These are phyloP conservation scores for Vanrija pseudolonga DNA, from an alignment of 1,284 basidiomycete species.

Conservation along the genomic window DNA sequence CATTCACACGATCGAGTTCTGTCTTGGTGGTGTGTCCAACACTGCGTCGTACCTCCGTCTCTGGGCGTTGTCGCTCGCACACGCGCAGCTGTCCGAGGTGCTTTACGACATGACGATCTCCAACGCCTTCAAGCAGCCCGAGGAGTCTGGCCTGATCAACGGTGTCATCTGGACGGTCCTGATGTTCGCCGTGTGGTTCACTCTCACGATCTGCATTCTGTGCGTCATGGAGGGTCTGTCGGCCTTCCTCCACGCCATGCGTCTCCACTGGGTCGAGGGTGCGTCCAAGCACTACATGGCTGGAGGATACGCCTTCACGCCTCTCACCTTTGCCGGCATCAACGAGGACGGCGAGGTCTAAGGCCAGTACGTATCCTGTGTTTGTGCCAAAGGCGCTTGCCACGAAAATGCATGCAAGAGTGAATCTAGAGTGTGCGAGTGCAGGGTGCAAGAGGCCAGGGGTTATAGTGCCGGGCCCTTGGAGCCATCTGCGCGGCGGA, in stretches of 20 bases:
- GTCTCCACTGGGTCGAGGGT: slow-evolving; percentile 89
- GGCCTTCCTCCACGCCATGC: slow-evolving; percentile 91
- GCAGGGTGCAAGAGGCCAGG: too few relatives aligned
- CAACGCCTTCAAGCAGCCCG: slow-evolving; percentile 51
- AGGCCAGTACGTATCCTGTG: not conserved
- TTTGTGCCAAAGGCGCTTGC: too few relatives aligned
- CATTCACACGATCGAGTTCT: slow-evolving; percentile 99
- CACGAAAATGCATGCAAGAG: too few relatives aligned
- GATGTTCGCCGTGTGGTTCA: slow-evolving; percentile 77
- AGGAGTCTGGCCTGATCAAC: slow-evolving; percentile 51
- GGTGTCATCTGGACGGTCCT: slow-evolving; percentile 60
- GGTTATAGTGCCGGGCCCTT: not conserved
- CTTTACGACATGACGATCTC: slow-evolving; percentile 81
- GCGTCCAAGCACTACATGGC: slow-evolving; percentile 96
- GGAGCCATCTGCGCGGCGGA: too few relatives aligned
- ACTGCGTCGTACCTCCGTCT: slow-evolving; percentile 98
- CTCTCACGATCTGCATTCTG: slow-evolving; percentile 67
- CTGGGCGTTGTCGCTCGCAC: slow-evolving; percentile 96
- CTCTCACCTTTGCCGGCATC: slow-evolving; percentile 42
- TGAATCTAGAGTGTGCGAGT: not conserved
- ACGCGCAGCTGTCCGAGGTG: slow-evolving; percentile 96
- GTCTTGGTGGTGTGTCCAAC: slow-evolving; percentile 97
- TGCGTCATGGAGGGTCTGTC: slow-evolving; percentile 95
- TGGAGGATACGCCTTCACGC: slow-evolving; percentile 62
- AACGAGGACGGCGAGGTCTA: slow-evolving; percentile 26